Evolutionary conservation across 2,329 filamentous ascomycete species (phyloP).

Genomic region (Scedosporium dehoogii): DNA sequence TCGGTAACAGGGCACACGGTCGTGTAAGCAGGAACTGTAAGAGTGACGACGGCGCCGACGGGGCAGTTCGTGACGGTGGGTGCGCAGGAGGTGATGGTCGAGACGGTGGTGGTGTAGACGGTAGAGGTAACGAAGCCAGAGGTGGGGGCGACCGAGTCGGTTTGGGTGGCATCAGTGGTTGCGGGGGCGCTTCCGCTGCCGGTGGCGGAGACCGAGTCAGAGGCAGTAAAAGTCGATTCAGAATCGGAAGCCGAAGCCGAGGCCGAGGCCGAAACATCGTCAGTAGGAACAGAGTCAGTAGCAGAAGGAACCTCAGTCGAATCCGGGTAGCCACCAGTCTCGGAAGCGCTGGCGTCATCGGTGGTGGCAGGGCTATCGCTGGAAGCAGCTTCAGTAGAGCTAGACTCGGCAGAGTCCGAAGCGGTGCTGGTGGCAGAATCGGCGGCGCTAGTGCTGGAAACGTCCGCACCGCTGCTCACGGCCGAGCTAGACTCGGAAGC

Average conservation of each 20-base stretch:
- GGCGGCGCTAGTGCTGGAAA: conserved; percentile 4
- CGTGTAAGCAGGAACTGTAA: conserved; percentile 18
- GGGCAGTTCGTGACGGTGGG: conserved; percentile 23
- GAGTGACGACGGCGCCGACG: conserved; percentile 16
- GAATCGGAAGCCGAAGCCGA: conserved; percentile 7
- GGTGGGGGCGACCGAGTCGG: background rate
- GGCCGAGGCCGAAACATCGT: background rate
- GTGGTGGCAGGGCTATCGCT: background rate
- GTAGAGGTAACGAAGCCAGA: conserved; percentile 13
- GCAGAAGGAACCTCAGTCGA: conserved; percentile 3
- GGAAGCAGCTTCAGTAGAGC: background rate
- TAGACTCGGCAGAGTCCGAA: background rate
- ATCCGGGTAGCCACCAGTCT: conserved; percentile 3
- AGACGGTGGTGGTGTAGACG: conserved; percentile 22
- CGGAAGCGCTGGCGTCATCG: conserved; percentile 4
- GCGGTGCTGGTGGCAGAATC: conserved; percentile 1
- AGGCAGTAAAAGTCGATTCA: background rate
- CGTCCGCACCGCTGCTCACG: background rate
- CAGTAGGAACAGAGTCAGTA: background rate
- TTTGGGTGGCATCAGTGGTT: conserved; percentile 9
- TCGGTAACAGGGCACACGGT: conserved; percentile 21
- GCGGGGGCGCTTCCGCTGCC: conserved; percentile 1
- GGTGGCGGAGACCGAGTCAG: conserved; percentile 4
- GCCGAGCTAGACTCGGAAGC: background rate
- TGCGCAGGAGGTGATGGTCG: conserved; percentile 42